Conservation (phyloP, 345 rosid genomes). For the Raphanus raphanistrum region DNA sequence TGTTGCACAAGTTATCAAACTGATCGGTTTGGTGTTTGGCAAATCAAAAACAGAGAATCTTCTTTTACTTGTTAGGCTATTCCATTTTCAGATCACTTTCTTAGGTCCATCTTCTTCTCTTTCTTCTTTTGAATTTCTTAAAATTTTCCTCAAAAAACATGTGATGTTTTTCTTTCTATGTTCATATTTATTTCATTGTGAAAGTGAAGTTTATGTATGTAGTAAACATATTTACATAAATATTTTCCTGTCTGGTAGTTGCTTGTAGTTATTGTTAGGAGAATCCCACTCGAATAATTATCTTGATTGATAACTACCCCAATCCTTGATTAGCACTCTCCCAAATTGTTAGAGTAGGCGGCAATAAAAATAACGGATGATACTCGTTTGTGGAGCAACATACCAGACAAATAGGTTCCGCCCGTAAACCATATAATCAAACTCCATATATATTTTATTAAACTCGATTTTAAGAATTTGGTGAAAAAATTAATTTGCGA, state of each 20-base stretch:
- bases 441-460: too few relatives aligned
- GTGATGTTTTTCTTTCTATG: background rate
- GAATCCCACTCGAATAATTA: slow-evolving; percentile 42
- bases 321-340: background rate
- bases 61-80: slow-evolving; percentile 17
- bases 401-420: background rate
- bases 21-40: slow-evolving; percentile 15
- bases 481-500: too few relatives aligned
- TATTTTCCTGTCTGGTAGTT: background rate
- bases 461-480: too few relatives aligned
- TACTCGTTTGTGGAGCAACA: background rate
- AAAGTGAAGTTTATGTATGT: slow-evolving; percentile 15
- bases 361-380: background rate
- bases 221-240: slow-evolving; percentile 24
- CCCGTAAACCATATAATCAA: too few relatives aligned
- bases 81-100: slow-evolving; percentile 1
- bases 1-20: slow-evolving; percentile 23
- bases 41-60: slow-evolving; percentile 14
- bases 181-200: slow-evolving; percentile 21
- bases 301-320: background rate
- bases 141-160: slow-evolving; percentile 2
- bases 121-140: background rate
- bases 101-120: slow-evolving; percentile 1
- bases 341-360: background rate
- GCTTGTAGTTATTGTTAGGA: slow-evolving; percentile 5